These are phyloP conservation scores for Salvia miltiorrhiza DNA, from an alignment of 257 asterid species.

Conservation along the genomic window DNA sequence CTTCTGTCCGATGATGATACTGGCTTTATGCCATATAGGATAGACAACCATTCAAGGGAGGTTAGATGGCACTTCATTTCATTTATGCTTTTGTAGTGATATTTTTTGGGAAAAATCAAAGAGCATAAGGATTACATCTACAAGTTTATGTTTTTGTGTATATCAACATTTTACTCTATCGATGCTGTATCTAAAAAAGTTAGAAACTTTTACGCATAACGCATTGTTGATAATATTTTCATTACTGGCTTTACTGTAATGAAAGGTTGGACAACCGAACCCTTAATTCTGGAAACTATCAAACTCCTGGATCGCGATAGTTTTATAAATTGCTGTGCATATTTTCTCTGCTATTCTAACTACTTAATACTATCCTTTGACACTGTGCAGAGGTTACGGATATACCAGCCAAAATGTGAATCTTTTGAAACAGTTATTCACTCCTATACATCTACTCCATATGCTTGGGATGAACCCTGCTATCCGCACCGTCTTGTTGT, in stretches of 20 bases:
- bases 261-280: neutral
- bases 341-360: constrained; percentile 8
- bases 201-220: neutral
- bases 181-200: neutral
- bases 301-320: constrained; percentile 13
- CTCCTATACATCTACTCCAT: constrained; percentile 76
- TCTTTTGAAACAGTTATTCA: constrained; percentile 83
- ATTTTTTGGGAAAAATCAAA: neutral
- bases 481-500: constrained; percentile 77
- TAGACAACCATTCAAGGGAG: constrained; percentile 95
- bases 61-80: constrained; percentile 42
- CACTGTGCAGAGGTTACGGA: constrained; percentile 66
- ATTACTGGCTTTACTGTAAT: constrained; percentile 1
- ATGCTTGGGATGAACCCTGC: constrained; percentile 99
- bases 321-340: neutral
- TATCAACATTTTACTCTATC: no score
- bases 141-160: neutral
- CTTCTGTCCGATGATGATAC: constrained; percentile 88
- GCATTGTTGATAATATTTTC: constrained; percentile 1
- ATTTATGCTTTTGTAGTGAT: constrained; percentile 15
- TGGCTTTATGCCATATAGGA: constrained; percentile 97
- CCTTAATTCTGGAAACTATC: neutral
- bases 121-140: neutral
- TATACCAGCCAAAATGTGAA: constrained; percentile 95
- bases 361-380: constrained; percentile 22